Evolutionary conservation across 192 early-diverging fungal species (phyloP), one percentile per base, ranked within the genome.

Genomic region (Linnemannia hyalina): DNA sequence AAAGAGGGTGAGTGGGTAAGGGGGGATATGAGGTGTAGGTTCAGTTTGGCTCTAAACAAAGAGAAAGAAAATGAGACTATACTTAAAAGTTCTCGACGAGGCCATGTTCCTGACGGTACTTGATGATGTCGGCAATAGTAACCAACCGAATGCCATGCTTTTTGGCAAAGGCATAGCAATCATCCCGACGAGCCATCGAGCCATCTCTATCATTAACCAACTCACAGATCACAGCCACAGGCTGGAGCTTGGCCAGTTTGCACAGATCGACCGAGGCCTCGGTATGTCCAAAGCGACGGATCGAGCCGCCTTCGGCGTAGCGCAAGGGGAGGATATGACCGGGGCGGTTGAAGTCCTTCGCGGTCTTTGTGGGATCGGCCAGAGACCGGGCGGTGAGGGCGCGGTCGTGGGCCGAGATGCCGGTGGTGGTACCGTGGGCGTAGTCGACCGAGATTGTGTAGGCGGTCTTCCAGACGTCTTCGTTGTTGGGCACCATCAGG

Each of bases 301-400:
- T 80, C 29, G 96, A 95, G 1, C 98, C 98, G 57, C 95, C 95
- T 26, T 91, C 90, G 15, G 92, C 92, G 41, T 95, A 94, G n/a
- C 97, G 93, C 72, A 99, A 90, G 54, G 99, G 99, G 52, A 99
- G 91, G 55, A 99, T 94, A 84, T 99, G 99, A 2, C 99, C 99
- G 0, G 98, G 99, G 52, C 97, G 93, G 68, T 90, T 90, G 76
- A 99, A 96, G 57, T 96, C 96, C 41, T 85, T 65, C 0, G 95
- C 93, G 32, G 92, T 92, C 72, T 91, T 90, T 20, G 82, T 82
- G 22, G 94, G 93, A 85, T 97, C 91, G 11, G 97, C 97, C 23
- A 99, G 87, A 3, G 95, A 92, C 0, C 90, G 80, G 38, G 95
- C 92, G 6, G 99, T 99, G 63, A 90, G 83, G 68, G 96, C 91